These are phyloP conservation scores for Leccinum variabile DNA, from an alignment of 1,284 basidiomycete genomes.

Conservation along the genomic window DNA sequence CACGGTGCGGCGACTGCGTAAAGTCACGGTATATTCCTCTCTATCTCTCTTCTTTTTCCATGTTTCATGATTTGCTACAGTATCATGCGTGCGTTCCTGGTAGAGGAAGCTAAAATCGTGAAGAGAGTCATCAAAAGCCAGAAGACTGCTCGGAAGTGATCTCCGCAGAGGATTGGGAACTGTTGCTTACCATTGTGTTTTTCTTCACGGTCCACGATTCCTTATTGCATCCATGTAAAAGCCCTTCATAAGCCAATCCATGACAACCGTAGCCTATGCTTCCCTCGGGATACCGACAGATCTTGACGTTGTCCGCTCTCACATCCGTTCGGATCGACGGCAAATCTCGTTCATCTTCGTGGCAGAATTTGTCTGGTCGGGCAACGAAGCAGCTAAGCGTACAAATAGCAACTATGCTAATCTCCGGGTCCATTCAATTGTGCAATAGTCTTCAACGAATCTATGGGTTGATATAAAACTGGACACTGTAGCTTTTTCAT, in stretches of 20 bases:
- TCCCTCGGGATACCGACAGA: background rate
- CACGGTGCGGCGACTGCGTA: constrained; percentile 90
- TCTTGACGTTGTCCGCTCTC: background rate
- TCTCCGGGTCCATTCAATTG: background rate
- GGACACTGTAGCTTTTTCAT: constrained; percentile 3
- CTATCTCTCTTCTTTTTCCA: background rate
- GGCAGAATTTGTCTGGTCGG: background rate
- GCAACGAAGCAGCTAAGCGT: background rate
- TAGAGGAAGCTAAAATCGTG: constrained; percentile 99
- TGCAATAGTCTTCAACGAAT: constrained; percentile 2
- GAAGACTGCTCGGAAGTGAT: constrained; percentile 32
- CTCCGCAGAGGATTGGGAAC: background rate
- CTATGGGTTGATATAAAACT: constrained; percentile 10
- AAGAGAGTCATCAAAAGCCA: constrained; percentile 97
- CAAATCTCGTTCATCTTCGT: background rate
- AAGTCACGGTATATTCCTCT: constrained; percentile 73
- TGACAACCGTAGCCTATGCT: constrained; percentile 1
- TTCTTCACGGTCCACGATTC: constrained; percentile 10
- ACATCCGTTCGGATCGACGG: background rate
- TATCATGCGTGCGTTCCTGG: constrained; percentile 97
- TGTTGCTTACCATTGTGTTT: constrained; percentile 11
- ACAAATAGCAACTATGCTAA: background rate
- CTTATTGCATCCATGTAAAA: constrained; percentile 27
- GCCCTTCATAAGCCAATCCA: constrained; percentile 12
- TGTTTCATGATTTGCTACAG: constrained; percentile 42